phyloP scores from a whole-genome alignment of 371 early-diverging fungal genomes.

The Syncephalastrum sp. region DNA sequence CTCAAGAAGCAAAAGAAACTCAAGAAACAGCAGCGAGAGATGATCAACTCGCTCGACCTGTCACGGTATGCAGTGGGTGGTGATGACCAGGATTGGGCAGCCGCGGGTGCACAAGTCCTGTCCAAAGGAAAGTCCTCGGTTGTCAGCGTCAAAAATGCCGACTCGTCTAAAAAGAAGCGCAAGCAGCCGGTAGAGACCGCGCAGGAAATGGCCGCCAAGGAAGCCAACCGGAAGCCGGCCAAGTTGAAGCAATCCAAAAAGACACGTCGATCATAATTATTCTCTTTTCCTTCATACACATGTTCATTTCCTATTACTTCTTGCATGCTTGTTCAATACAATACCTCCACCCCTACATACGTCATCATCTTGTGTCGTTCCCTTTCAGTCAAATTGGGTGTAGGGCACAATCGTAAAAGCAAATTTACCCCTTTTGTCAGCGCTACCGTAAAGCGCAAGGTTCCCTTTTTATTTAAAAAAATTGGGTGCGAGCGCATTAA shows the following conservation, averaged over 20 bases:
- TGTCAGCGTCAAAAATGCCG: slow-evolving; percentile 74
- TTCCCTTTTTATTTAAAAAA: too few relatives aligned
- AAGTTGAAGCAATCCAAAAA: slow-evolving; percentile 55
- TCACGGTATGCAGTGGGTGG: slow-evolving; percentile 75
- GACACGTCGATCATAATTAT: slow-evolving; percentile 39
- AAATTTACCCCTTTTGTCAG: too few relatives aligned
- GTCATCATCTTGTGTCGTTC: too few relatives aligned
- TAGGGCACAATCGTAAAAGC: too few relatives aligned
- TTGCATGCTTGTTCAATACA: too few relatives aligned
- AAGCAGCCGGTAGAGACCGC: slow-evolving; percentile 39
- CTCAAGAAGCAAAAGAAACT: slow-evolving; percentile 68
- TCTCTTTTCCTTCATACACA: too few relatives aligned
- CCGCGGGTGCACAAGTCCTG: slow-evolving; percentile 60
- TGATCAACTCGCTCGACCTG: slow-evolving; percentile 81
- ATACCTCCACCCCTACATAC: too few relatives aligned
- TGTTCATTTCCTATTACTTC: too few relatives aligned
- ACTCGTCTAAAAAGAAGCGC: slow-evolving; percentile 68
- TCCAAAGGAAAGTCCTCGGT: slow-evolving; percentile 57
- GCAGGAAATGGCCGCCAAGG: slow-evolving; percentile 51
- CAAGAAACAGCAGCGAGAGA: slow-evolving; percentile 77
- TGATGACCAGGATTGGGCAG: slow-evolving; percentile 69
- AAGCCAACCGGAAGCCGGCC: slow-evolving; percentile 37
- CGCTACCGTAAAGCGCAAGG: too few relatives aligned
- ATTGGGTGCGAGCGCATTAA: too few relatives aligned
- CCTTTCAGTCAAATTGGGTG: too few relatives aligned